Evolutionary conservation across 371 early-diverging fungal genomes (phyloP).

Genomic region (Nematocida ausubeli): DNA sequence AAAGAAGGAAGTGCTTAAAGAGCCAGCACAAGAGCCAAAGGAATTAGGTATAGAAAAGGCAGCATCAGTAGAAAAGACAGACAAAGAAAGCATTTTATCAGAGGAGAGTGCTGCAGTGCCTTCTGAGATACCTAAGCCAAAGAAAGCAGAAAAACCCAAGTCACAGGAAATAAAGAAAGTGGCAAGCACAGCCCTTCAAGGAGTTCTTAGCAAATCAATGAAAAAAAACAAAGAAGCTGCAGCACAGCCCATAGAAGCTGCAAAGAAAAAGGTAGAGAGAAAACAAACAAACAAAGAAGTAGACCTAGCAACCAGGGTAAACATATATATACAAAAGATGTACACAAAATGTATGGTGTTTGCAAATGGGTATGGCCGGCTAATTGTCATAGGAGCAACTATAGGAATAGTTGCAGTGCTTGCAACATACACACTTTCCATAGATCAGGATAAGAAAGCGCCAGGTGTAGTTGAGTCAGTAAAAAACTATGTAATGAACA

Average conservation of each 20-base stretch:
- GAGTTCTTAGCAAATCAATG: background rate
- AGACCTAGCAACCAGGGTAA: background rate
- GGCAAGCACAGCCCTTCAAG: background rate
- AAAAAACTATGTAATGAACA: background rate
- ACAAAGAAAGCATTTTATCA: no score
- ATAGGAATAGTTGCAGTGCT: background rate
- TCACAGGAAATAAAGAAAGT: background rate
- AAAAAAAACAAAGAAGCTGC: background rate
- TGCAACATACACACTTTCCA: background rate
- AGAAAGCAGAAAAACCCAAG: background rate
- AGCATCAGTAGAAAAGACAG: background rate
- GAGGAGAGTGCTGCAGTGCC: no score
- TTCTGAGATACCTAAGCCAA: background rate
- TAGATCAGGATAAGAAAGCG: background rate
- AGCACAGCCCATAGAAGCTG: background rate
- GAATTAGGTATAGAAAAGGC: background rate
- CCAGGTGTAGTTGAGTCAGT: background rate
- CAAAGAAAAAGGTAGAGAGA: background rate
- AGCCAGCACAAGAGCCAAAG: background rate
- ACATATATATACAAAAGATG: background rate
- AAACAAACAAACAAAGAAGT: slow-evolving; percentile 5
- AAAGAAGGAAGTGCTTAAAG: background rate
- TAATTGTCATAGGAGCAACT: background rate
- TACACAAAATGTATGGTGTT: background rate
- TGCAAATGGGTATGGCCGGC: background rate